phyloP scores from a whole-genome alignment of 2,329 filamentous ascomycete genomes.

The Fusarium multiceps region DNA sequence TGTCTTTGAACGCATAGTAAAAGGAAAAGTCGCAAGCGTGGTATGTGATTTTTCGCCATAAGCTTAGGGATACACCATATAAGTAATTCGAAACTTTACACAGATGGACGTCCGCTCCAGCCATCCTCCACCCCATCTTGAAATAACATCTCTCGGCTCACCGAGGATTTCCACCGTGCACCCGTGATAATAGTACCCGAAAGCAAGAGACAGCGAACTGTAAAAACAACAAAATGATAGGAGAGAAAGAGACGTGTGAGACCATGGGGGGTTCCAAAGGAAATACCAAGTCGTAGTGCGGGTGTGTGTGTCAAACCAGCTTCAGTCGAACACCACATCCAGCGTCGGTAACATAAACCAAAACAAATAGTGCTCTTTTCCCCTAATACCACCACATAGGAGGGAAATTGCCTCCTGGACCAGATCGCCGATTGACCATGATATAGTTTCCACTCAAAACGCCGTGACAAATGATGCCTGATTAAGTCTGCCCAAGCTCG shows the following conservation, averaged over 20 bases:
- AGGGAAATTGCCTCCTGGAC: conserved; percentile 47
- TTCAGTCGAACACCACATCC: conserved; percentile 31
- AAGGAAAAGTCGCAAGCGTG: conserved; percentile 33
- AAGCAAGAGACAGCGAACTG: conserved; percentile 31
- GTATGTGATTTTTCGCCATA: conserved; percentile 48
- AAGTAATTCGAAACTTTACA: conserved; percentile 41
- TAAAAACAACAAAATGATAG: conserved; percentile 31
- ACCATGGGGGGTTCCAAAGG: conserved; percentile 22
- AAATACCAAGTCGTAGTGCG: conserved; percentile 30
- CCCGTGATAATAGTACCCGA: conserved; percentile 23
- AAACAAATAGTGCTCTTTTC: conserved; percentile 48
- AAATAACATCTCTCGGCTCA: conserved; percentile 25
- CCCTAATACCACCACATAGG: conserved; percentile 48
- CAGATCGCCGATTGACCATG: conserved; percentile 55
- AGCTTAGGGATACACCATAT: conserved; percentile 45
- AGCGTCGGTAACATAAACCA: conserved; percentile 37
- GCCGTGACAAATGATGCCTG: conserved; percentile 56
- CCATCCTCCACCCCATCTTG: conserved; percentile 36
- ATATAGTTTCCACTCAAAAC: conserved; percentile 55
- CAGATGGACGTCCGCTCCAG: conserved; percentile 24
- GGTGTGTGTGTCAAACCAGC: conserved; percentile 21
- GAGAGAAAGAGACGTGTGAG: conserved; percentile 33
- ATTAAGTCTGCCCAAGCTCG: conserved; percentile 51
- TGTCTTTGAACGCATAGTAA: conserved; percentile 33
- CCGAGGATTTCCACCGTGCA: conserved; percentile 26